A percentile compares a stretch with the other conserved stretches of the same genome.
Conservation (phyloP, 2,329 filamentous ascomycete genomes). For the Nakataea oryzae region DNA sequence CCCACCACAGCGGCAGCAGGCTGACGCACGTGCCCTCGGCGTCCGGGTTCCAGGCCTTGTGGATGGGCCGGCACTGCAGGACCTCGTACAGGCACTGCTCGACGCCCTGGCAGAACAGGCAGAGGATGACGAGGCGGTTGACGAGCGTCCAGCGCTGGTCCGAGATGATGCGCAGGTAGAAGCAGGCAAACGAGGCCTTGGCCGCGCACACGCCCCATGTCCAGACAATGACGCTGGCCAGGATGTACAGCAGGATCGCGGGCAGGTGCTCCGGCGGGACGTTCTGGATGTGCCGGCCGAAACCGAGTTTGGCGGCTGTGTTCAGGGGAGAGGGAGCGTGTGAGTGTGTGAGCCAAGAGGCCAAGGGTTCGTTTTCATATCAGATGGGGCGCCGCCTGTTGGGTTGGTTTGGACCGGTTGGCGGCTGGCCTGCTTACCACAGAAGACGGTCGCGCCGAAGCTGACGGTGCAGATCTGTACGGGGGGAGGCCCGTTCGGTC, state of each 20-base stretch:
- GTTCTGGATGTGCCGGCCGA: neutral
- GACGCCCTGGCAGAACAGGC: constrained; percentile 4
- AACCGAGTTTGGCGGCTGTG: neutral
- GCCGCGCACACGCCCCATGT: constrained; percentile 4
- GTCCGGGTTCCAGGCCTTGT: constrained; percentile 2
- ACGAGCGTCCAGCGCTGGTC: neutral
- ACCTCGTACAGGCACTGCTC: constrained; percentile 5
- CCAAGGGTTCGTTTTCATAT: too few species aligned
- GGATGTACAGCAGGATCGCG: neutral
- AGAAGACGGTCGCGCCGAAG: too few species aligned
- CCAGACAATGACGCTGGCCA: constrained; percentile 3
- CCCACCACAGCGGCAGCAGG: constrained; percentile 4
- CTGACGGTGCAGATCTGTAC: neutral
- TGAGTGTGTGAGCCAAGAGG: too few species aligned
- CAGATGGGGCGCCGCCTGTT: too few species aligned
- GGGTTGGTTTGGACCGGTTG: neutral
- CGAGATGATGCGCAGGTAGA: constrained; percentile 7
- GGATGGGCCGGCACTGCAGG: constrained; percentile 5
- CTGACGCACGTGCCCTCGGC: constrained; percentile 3
- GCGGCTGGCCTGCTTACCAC: too few species aligned
- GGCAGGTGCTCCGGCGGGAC: neutral
- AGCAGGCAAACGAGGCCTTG: constrained; percentile 8
- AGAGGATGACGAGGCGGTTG: constrained; percentile 5
- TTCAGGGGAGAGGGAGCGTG: too few species aligned
- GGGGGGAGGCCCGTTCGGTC: neutral